Base-by-base conservation (phyloP, 139 green algal genomes). In the Pseudopediastrum boryanum region DNA sequence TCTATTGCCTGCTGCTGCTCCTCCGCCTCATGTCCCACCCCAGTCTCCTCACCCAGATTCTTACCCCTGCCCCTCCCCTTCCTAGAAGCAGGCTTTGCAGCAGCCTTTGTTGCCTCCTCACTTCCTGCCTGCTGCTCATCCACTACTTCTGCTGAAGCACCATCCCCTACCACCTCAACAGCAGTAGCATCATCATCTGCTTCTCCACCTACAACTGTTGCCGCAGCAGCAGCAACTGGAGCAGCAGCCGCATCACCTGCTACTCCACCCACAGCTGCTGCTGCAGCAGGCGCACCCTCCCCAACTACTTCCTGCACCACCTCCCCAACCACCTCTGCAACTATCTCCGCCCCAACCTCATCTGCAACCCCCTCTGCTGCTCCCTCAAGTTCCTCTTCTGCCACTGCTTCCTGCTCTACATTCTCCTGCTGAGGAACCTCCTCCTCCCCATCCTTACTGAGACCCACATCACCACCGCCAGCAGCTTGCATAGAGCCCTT, bases 121-220 rank as follows among this genome's bases (percentile, higher is more conserved):
- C 16, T 2, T 48, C 35, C 62, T 70, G 62, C 62, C 62, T 70
- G 62, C 62, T 70, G 62, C 62, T 70, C 62, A 10, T 35, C 61
- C 44, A 13, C 7, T 36, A 21, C 48, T 16, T 58, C 19, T 16
- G 48, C 16, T n/a, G 19, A n/a, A 21, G 16, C 48, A 21, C 48
- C 48, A 58, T 16, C 27, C 33, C 51, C 35, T 52, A 23, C 63
- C 1, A 35, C 63, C 10, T 50, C 35, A 33, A 7, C 43, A 38
- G 66, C 66, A 74, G 66, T 43, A 62, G 66, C 66, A 61, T 72
- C 64, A 56, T 21, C 2, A n/a, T 23, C 38, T 52, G 64, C 64
- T 50, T 39, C 64, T 52, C 19, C 64, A 41, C 50, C 63, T 38
- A 25, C 54, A 41, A 29, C 13, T 56, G 46, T 16, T 56, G 46